Percentiles rank a stretch among this genome's conserved stretches.
Conservation (phyloP, 805 yeast species). For the Sugiyamaella floridensis region DNA sequence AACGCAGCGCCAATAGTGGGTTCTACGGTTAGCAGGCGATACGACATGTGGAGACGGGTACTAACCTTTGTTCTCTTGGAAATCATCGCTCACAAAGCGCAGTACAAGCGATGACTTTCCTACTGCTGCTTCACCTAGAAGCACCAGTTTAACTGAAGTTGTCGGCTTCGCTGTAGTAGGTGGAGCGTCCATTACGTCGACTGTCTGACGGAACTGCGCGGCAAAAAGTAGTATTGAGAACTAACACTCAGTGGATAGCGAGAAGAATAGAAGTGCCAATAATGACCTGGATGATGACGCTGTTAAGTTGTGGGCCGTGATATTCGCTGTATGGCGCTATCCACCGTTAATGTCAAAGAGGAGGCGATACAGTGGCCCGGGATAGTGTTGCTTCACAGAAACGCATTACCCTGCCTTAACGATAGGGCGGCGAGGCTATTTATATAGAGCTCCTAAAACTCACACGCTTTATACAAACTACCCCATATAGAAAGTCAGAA, state of each 20-base stretch:
- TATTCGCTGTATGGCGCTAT: too few relatives aligned
- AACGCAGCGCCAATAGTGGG: slow-evolving; percentile 99
- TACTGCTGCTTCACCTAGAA: slow-evolving; percentile 96
- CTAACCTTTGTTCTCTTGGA: slow-evolving; percentile 73
- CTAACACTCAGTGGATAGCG: not conserved
- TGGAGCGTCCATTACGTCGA: slow-evolving; percentile 10
- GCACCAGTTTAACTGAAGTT: slow-evolving; percentile 79
- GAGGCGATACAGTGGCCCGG: too few relatives aligned
- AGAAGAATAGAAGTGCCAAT: not conserved
- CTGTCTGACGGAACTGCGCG: not conserved
- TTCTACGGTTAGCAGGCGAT: slow-evolving; percentile 36
- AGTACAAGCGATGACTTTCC: slow-evolving; percentile 91
- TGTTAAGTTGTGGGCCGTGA: too few relatives aligned
- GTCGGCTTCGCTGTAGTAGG: slow-evolving; percentile 36
- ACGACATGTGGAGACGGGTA: not conserved
- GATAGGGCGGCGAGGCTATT: too few relatives aligned
- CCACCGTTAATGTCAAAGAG: too few relatives aligned
- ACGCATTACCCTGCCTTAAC: too few relatives aligned
- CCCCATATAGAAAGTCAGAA: too few relatives aligned
- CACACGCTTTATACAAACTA: too few relatives aligned
- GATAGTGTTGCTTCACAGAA: too few relatives aligned
- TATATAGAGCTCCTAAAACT: too few relatives aligned
- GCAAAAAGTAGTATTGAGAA: not conserved
- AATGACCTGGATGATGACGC: not conserved
- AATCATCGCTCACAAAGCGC: slow-evolving; percentile 89